A percentile compares a stretch with the other conserved stretches of the same genome.
Conservation (phyloP, 148 eudicot genomes). For the Oxyria digyna region DNA sequence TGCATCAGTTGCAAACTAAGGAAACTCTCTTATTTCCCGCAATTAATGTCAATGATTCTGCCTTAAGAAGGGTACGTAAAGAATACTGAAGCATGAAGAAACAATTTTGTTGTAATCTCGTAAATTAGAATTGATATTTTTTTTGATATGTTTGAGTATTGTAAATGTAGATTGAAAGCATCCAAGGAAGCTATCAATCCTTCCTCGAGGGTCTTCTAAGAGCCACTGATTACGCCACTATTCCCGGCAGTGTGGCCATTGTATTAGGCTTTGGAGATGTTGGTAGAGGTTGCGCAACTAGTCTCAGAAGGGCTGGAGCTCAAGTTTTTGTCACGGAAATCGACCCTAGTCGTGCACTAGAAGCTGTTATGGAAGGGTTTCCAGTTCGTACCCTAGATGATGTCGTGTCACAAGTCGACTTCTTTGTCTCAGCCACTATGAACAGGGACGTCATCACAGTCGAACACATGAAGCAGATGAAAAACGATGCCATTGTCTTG, state of each 20-base stretch:
- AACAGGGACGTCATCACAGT: slow-evolving; percentile 97
- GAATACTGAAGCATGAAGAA: too few relatives aligned
- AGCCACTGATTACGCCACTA: slow-evolving; percentile 76
- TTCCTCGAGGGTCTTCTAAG: slow-evolving; percentile 93
- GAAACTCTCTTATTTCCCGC: slow-evolving; percentile 81
- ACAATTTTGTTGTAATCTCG: too few relatives aligned
- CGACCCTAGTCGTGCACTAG: slow-evolving; percentile 82
- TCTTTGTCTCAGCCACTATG: slow-evolving; percentile 86
- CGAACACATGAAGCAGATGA: slow-evolving; percentile 81
- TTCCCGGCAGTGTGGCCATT: slow-evolving; percentile 78
- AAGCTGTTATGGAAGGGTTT: slow-evolving; percentile 81
- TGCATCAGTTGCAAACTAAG: slow-evolving; percentile 70
- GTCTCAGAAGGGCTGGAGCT: slow-evolving; percentile 74
- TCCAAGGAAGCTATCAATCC: slow-evolving; percentile 93
- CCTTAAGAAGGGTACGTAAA: slow-evolving; percentile 68
- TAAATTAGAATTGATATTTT: too few relatives aligned
- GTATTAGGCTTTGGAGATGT: slow-evolving; percentile 92
- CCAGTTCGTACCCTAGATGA: slow-evolving; percentile 65
- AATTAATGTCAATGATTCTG: slow-evolving; percentile 83
- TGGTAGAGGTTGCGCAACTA: slow-evolving; percentile 84
- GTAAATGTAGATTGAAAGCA: slow-evolving; percentile 64
- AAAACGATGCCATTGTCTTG: slow-evolving; percentile 94
- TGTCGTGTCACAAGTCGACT: slow-evolving; percentile 51
- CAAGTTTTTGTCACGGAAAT: slow-evolving; percentile 81
- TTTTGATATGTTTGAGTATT: too few relatives aligned